A percentile compares a stretch with the other conserved stretches of the same genome.
Conservation (phyloP, 495 filamentous ascomycete genomes). For the Aspergillus kassunensis region DNA sequence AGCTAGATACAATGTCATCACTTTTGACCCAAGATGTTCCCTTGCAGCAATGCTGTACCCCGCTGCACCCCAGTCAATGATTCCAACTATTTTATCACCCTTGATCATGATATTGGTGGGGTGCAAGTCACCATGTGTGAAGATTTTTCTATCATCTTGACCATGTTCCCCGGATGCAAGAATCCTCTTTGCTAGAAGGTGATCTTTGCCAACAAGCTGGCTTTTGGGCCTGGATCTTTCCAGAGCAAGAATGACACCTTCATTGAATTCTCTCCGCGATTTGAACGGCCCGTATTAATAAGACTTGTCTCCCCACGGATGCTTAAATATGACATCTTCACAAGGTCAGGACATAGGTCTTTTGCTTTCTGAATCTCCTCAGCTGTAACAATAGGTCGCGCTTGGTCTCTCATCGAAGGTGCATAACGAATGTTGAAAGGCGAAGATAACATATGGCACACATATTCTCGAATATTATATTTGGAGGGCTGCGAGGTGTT, state of each 20-base stretch:
- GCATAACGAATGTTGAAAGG: too few relatives aligned
- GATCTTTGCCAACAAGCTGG: neutral
- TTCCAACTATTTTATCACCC: neutral
- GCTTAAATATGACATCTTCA: too few relatives aligned
- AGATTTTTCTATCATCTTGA: neutral
- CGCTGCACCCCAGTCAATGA: neutral
- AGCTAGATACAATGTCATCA: neutral
- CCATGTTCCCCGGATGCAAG: neutral
- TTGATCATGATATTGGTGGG: neutral
- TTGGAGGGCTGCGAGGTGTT: too few relatives aligned
- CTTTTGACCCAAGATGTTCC: neutral
- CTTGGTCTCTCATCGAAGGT: too few relatives aligned
- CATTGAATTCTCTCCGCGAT: too few relatives aligned
- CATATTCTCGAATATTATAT: too few relatives aligned
- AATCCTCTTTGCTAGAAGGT: neutral
- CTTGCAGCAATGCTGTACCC: neutral
- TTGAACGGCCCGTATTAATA: too few relatives aligned
- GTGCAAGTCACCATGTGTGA: neutral
- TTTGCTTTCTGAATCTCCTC: too few relatives aligned
- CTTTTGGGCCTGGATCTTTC: neutral
- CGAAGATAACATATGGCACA: too few relatives aligned
- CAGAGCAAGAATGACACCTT: neutral
- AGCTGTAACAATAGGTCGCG: too few relatives aligned
- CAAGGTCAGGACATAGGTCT: too few relatives aligned
- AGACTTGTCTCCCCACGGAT: too few relatives aligned